Percentiles rank a stretch among this genome's conserved stretches.
These are phyloP conservation scores for Herpetospermum pedunculosum DNA, from an alignment of 306 rosid species.

Conservation along the genomic window DNA sequence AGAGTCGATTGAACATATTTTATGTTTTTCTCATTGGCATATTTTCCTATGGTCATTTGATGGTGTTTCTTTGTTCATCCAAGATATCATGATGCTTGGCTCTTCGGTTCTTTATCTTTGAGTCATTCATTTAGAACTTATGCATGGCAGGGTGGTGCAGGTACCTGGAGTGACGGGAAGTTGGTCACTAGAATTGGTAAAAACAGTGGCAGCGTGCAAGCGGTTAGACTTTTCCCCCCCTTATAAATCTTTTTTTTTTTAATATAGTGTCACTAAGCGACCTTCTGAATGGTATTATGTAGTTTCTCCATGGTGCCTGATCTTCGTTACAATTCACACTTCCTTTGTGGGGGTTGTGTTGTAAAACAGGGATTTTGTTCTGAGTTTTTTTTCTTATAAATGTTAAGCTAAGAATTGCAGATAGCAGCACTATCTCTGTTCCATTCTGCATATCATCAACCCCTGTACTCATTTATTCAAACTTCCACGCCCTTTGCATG, in stretches of 20 bases:
- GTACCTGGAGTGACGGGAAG: constrained; percentile 99
- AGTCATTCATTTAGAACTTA: constrained; percentile 70
- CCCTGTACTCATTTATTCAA: not conserved
- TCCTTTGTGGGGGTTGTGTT: not conserved
- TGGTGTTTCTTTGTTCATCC: not conserved
- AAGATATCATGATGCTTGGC: not conserved
- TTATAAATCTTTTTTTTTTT: not conserved
- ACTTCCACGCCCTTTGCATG: not conserved
- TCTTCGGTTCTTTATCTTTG: constrained; percentile 12
- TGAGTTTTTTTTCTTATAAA: not conserved
- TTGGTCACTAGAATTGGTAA: constrained; percentile 91
- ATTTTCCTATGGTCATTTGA: not conserved
- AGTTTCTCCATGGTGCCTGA: not conserved
- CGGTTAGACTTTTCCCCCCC: constrained; percentile 30
- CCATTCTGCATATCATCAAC: not conserved
- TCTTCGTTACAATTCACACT: not conserved
- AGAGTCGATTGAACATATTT: not conserved
- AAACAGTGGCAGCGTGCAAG: constrained; percentile 82
- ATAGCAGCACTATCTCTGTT: not conserved
- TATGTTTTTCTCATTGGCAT: not conserved
- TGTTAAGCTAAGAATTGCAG: not conserved
- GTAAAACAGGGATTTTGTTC: not conserved
- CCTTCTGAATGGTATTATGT: not conserved
- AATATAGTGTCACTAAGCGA: not conserved
- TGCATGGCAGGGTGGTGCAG: constrained; percentile 99